These are phyloP conservation scores for Haberlea rhodopensis DNA, from an alignment of 257 asterid species.

Conservation along the genomic window DNA sequence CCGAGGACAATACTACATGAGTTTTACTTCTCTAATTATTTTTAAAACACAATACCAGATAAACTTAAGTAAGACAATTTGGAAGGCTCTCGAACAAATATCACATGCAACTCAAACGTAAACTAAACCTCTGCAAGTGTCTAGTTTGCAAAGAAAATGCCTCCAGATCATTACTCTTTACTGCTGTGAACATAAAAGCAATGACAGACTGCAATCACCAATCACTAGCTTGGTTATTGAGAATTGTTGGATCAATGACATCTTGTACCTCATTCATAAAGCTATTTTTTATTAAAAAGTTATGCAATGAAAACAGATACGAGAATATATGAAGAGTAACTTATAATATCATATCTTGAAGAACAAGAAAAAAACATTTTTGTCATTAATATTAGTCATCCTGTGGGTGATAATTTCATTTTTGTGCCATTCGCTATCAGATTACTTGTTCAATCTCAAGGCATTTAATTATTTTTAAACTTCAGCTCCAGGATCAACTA, in stretches of 20 bases:
- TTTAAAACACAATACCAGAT: neutral
- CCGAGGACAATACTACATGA: neutral
- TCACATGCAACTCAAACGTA: conserved; percentile 12
- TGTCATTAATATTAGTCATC: neutral
- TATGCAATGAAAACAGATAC: neutral
- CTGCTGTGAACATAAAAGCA: neutral
- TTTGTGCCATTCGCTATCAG: neutral
- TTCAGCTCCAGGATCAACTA: neutral
- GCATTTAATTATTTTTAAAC: no score
- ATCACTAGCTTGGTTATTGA: no score
- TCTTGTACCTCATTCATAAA: neutral
- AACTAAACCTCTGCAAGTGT: no score
- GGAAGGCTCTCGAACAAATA: no score
- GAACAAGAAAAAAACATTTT: neutral
- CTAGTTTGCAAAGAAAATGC: no score
- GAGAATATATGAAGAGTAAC: neutral
- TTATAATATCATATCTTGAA: neutral
- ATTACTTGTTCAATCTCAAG: neutral
- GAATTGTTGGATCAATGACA: neutral
- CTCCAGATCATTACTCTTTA: neutral
- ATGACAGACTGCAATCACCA: neutral
- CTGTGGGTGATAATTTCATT: neutral
- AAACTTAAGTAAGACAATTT: neutral
- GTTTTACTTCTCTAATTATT: neutral
- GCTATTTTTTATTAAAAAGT: neutral